A percentile compares a stretch with the other conserved stretches of the same genome.
Conservation (phyloP, 192 early-diverging fungal genomes). For the Coemansia sp. region DNA sequence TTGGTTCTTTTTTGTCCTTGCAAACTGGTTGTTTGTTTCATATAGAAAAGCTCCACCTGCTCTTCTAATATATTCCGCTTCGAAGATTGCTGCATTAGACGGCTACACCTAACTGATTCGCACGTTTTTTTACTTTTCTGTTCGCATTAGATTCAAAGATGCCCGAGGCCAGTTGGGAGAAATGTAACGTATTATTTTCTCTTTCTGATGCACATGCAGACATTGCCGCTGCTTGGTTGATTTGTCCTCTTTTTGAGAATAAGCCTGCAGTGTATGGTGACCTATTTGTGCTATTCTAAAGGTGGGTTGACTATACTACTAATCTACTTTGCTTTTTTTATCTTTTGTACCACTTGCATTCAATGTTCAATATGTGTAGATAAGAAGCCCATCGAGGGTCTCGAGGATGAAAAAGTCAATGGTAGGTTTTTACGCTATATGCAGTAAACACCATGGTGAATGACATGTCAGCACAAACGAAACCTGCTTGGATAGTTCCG, state of each 20-base stretch:
- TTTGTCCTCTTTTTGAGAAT: no score
- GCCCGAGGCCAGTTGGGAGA: conserved; percentile 97
- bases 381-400: conserved; percentile 75
- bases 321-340: not conserved
- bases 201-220: not conserved
- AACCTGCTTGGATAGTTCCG: not conserved
- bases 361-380: conserved; percentile 55
- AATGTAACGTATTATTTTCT: conserved; percentile 66
- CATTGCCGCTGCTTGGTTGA: not conserved
- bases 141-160: conserved; percentile 20
- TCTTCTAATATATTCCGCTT: no score
- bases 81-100: conserved; percentile 4
- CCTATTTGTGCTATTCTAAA: no score
- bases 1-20: not conserved
- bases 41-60: not conserved
- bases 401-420: conserved; percentile 85
- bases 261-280: no score
- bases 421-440: conserved; percentile 40
- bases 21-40: not conserved
- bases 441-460: not conserved
- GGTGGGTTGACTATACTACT: not conserved
- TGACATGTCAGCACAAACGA: not conserved
- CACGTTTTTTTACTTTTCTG: not conserved
- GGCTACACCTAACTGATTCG: conserved; percentile 1
- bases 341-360: conserved; percentile 12